Percentiles rank a stretch among this genome's conserved stretches.
Evolutionary conservation across 1,284 basidiomycete genomes (phyloP).

Genomic region (Rhodotorula sp.): DNA sequence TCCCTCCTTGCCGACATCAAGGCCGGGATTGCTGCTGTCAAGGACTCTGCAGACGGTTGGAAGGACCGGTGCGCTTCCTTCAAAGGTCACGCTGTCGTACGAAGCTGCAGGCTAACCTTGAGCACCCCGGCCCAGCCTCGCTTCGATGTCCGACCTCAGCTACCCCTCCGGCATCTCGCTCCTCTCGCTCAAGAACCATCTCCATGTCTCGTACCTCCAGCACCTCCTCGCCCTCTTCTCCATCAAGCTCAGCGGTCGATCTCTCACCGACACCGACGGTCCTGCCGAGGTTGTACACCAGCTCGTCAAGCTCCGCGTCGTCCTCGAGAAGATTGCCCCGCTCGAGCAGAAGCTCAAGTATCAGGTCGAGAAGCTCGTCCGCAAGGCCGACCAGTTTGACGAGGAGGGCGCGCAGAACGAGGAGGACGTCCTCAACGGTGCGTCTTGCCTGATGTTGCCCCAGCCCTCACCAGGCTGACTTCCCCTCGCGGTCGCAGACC

Average conservation of each 20-base stretch:
- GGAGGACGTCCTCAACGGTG: constrained; percentile 67
- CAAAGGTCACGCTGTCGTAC: rapidly evolving
- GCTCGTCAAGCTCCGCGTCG: constrained; percentile 69
- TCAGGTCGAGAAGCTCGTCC: constrained; percentile 90
- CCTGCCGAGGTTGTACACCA: constrained; percentile 55
- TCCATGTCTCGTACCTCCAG: constrained; percentile 84
- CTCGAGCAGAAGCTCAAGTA: constrained; percentile 87
- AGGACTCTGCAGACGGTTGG: constrained; percentile 22
- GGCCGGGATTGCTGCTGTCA: constrained; percentile 5
- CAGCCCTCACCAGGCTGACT: constrained; percentile 9
- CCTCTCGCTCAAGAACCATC: constrained; percentile 81
- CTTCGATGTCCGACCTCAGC: constrained; percentile 28
- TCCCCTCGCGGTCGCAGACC: constrained; percentile 60
- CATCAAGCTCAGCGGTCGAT: constrained; percentile 66
- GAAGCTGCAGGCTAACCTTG: not conserved
- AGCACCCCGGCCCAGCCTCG: not conserved
- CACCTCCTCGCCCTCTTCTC: constrained; percentile 76
- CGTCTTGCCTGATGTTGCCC: constrained; percentile 32
- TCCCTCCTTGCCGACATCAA: constrained; percentile 25
- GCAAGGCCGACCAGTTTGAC: constrained; percentile 65
- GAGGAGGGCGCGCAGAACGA: constrained; percentile 55
- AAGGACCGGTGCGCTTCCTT: constrained; percentile 6
- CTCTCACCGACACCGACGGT: constrained; percentile 55
- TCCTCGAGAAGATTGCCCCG: constrained; percentile 75
- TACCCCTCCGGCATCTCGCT: constrained; percentile 80